These are phyloP conservation scores for Rhizopus arrhizus DNA, from an alignment of 371 early-diverging fungal species.

Conservation along the genomic window DNA sequence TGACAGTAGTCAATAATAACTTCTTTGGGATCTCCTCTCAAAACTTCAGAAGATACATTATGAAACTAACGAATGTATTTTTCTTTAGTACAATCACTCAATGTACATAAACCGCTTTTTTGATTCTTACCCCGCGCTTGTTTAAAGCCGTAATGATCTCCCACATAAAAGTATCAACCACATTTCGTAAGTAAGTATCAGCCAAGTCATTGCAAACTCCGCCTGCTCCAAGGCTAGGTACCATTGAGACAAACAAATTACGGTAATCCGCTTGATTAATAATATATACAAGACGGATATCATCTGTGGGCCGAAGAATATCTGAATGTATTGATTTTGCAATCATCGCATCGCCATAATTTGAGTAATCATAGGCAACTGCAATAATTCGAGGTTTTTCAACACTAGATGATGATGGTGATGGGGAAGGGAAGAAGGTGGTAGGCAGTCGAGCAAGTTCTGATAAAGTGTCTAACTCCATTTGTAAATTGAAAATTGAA, in stretches of 20 bases:
- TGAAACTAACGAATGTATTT: constrained; percentile 25
- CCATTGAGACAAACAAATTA: constrained; percentile 21
- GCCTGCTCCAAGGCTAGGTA: neutral
- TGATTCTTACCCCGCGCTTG: constrained; percentile 29
- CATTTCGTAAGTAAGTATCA: constrained; percentile 4
- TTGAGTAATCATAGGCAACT: constrained; percentile 40
- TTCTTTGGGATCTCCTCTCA: constrained; percentile 41
- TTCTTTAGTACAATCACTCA: neutral
- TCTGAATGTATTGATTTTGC: constrained; percentile 31
- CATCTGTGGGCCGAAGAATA: constrained; percentile 27
- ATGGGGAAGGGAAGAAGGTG: constrained; percentile 20
- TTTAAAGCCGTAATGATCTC: constrained; percentile 26
- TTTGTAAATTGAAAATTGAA: neutral
- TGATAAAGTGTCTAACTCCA: neutral
- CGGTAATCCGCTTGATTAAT: constrained; percentile 26
- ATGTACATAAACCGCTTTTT: neutral
- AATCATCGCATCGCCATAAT: constrained; percentile 37
- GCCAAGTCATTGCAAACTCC: neutral
- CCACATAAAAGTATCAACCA: constrained; percentile 21
- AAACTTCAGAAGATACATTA: constrained; percentile 32
- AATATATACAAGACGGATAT: constrained; percentile 34
- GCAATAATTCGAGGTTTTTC: constrained; percentile 17
- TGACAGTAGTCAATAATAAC: constrained; percentile 40
- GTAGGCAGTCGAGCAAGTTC: constrained; percentile 11
- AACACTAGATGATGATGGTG: neutral